phyloP scores from a whole-genome alignment of 176 grass and related monocot genomes.

The Aegilops speltoides region DNA sequence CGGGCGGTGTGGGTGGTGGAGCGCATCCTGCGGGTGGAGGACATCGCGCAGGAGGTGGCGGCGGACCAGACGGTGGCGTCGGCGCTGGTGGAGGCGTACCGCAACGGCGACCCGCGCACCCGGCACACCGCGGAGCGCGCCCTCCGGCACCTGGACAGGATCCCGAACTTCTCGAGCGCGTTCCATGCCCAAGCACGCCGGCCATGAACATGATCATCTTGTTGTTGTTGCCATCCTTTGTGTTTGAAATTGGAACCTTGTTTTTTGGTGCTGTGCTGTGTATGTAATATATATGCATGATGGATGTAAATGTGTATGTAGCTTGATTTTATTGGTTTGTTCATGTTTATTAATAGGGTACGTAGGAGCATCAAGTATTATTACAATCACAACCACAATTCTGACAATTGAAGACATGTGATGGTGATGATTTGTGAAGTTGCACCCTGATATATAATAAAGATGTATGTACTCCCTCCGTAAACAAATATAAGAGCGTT shows the following conservation, averaged over 20 bases:
- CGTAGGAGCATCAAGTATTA: too few relatives aligned
- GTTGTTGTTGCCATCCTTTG: background rate
- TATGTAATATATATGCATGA: too few relatives aligned
- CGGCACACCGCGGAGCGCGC: conserved; percentile 76
- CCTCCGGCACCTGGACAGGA: conserved; percentile 68
- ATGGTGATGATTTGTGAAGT: too few relatives aligned
- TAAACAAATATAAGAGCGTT: too few relatives aligned
- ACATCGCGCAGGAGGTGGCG: conserved; percentile 66
- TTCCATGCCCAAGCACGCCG: conserved; percentile 22
- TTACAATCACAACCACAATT: too few relatives aligned
- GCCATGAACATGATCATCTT: background rate
- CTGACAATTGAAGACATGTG: too few relatives aligned
- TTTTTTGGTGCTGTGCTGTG: too few relatives aligned
- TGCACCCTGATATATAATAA: too few relatives aligned
- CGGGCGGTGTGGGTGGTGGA: conserved; percentile 80
- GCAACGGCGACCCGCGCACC: conserved; percentile 56
- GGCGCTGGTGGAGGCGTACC: conserved; percentile 76
- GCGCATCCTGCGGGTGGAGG: conserved; percentile 72
- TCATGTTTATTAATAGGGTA: too few relatives aligned
- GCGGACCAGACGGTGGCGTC: conserved; percentile 58
- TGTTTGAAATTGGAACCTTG: background rate
- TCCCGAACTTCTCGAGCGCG: conserved; percentile 62
- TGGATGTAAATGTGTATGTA: too few relatives aligned
- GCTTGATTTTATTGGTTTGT: too few relatives aligned
- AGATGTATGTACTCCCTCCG: too few relatives aligned